Evolutionary conservation across 768 basidiomycete genomes (phyloP).

Genomic region (Tylopilus cervinicoccineus): DNA sequence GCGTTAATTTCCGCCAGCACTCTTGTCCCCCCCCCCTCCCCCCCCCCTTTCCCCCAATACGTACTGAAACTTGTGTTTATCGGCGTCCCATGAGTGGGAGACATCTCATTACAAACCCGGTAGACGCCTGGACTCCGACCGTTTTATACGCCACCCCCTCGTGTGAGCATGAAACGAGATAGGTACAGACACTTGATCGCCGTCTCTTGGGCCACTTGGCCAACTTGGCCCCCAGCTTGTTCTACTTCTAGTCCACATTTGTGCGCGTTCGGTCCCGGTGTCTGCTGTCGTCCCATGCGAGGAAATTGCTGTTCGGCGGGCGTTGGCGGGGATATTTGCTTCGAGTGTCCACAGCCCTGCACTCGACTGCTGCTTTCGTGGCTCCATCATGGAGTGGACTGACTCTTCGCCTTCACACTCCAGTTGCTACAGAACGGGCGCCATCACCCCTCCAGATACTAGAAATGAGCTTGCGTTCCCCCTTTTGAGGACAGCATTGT

Average conservation of each 20-base stretch:
- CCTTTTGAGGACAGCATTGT: not conserved
- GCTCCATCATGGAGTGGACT: too few species aligned
- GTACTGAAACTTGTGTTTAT: slow-evolving; percentile 6
- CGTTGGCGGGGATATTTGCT: not conserved
- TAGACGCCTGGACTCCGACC: slow-evolving; percentile 3
- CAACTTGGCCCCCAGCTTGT: not conserved
- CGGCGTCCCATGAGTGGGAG: slow-evolving; percentile 6
- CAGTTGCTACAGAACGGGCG: slow-evolving; percentile 10
- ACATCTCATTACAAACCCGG: slow-evolving; percentile 1
- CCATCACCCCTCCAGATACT: not conserved
- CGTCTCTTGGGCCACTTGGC: slow-evolving; percentile 13
- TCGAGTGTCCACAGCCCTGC: slow-evolving; percentile 5
- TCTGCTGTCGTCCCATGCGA: not conserved
- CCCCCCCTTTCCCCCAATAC: slow-evolving; percentile 7
- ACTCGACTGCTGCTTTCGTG: not conserved
- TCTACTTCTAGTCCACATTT: slow-evolving; percentile 1
- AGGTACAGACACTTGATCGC: slow-evolving; percentile 26
- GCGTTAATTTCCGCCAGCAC: slow-evolving; percentile 22
- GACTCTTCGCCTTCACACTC: not conserved
- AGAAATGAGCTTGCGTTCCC: slow-evolving; percentile 1
- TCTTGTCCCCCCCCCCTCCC: slow-evolving; percentile 2
- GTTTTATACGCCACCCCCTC: slow-evolving; percentile 17
- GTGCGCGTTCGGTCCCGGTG: slow-evolving; percentile 15
- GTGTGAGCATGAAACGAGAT: slow-evolving; percentile 18
- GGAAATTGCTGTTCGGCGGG: not conserved